Conservation (phyloP, 2,329 filamentous ascomycete genomes). For the Phaeosphaeriaceae sp. region DNA sequence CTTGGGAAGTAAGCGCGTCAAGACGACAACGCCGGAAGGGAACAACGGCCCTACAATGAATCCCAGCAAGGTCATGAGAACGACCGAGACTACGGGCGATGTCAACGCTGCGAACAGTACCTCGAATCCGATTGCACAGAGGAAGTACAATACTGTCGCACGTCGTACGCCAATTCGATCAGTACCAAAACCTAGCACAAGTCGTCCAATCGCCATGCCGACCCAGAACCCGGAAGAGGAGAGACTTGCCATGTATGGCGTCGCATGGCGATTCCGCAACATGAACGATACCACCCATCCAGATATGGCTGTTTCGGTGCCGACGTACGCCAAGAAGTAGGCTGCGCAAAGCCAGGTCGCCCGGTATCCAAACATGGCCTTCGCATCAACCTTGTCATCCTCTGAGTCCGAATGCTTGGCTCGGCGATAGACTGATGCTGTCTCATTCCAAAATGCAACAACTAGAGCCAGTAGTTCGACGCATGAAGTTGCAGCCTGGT, state of each 20-base stretch:
- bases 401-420: conserved; percentile 21
- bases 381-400: conserved; percentile 9
- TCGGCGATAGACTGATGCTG: conserved; percentile 40
- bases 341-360: conserved; percentile 53
- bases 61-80: conserved; percentile 44
- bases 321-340: conserved; percentile 55
- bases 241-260: conserved; percentile 48
- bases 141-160: conserved; percentile 35
- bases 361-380: conserved; percentile 39
- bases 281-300: conserved; percentile 58
- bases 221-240: conserved; percentile 55
- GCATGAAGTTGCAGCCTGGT: conserved; percentile 22
- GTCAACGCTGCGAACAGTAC: conserved; percentile 26
- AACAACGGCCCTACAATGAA: conserved; percentile 54
- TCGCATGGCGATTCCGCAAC: conserved; percentile 48
- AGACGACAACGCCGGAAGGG: conserved; percentile 50
- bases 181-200: conserved; percentile 33
- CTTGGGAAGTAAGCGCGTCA: conserved; percentile 47
- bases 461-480: conserved; percentile 36
- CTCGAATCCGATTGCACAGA: conserved; percentile 25
- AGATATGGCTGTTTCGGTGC: conserved; percentile 54
- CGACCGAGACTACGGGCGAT: conserved; percentile 31
- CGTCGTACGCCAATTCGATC: conserved; percentile 37
- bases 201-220: conserved; percentile 53
- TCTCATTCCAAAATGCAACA: conserved; percentile 49